These are phyloP conservation scores for Colletotrichum musicola DNA, from an alignment of 2,329 filamentous ascomycete genomes.

Conservation along the genomic window DNA sequence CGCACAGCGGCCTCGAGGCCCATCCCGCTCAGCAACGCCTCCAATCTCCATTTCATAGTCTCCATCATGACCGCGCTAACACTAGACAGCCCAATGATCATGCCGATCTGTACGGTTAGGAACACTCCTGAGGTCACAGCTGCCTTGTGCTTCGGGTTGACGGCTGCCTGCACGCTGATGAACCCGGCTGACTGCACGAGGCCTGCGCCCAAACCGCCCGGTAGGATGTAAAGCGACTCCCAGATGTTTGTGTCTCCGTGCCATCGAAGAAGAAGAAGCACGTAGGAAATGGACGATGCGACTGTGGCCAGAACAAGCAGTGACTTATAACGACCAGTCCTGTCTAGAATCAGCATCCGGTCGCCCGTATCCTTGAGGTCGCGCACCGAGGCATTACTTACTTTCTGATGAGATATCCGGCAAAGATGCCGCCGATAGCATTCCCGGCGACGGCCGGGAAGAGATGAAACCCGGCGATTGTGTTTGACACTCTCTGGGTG, in stretches of 20 bases:
- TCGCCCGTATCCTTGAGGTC: background rate
- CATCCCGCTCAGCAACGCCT: conserved; percentile 31
- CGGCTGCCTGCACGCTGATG: conserved; percentile 56
- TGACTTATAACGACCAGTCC: conserved; percentile 71
- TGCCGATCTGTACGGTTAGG: conserved; percentile 51
- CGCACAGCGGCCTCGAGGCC: conserved; percentile 34
- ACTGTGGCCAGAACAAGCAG: conserved; percentile 65
- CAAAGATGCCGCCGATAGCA: conserved; percentile 71
- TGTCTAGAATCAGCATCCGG: conserved; percentile 38
- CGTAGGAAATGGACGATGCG: conserved; percentile 63
- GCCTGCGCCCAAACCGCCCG: conserved; percentile 59
- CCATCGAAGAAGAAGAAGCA: conserved; percentile 69
- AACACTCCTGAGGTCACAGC: conserved; percentile 57
- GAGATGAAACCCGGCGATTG: conserved; percentile 70
- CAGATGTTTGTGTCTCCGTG: conserved; percentile 66
- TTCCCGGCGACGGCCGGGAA: conserved; percentile 78
- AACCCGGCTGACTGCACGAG: conserved; percentile 56
- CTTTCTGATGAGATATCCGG: conserved; percentile 68
- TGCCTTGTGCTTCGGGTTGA: conserved; percentile 52
- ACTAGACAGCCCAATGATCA: conserved; percentile 54
- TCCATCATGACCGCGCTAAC: conserved; percentile 51
- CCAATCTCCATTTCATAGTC: conserved; percentile 40
- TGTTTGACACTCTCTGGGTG: conserved; percentile 68
- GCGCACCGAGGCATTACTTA: conserved; percentile 35
- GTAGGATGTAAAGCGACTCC: conserved; percentile 71